These are phyloP conservation scores for Akanthomyces uredinophilus DNA, from an alignment of 2,329 filamentous ascomycete genomes.

Conservation along the genomic window DNA sequence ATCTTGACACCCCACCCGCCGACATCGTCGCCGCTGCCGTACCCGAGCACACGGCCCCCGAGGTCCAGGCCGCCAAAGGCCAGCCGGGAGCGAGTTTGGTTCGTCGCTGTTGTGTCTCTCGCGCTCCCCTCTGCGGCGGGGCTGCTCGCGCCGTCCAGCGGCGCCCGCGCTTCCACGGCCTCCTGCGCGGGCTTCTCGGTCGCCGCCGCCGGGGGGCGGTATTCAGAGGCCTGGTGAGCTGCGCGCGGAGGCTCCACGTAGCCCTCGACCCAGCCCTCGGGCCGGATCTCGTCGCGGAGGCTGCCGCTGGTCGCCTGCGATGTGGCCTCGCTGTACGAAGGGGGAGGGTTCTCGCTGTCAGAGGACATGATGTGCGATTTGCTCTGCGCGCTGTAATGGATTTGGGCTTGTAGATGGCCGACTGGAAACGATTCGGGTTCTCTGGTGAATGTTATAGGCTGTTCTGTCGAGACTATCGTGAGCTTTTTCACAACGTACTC, in stretches of 20 bases:
- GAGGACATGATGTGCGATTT: neutral
- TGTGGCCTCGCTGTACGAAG: neutral
- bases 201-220: neutral
- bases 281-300: neutral
- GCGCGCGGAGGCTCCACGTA: neutral
- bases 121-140: neutral
- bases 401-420: neutral
- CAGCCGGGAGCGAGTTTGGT: neutral
- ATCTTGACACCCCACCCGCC: constrained; percentile 1
- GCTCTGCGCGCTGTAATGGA: neutral
- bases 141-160: neutral
- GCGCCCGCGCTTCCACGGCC: neutral
- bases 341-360: neutral
- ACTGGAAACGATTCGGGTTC: neutral
- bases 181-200: neutral
- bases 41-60: constrained; percentile 3
- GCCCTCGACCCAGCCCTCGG: constrained; percentile 4
- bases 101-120: neutral
- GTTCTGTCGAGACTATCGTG: neutral
- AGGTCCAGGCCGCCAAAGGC: neutral
- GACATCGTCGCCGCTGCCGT: neutral
- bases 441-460: too few relatives aligned
- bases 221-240: neutral
- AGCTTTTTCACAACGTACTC: neutral
- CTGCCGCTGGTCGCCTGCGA: neutral